Evolutionary conservation across 306 rosid genomes (phyloP).

Genomic region (Heteromeles arbutifolia): DNA sequence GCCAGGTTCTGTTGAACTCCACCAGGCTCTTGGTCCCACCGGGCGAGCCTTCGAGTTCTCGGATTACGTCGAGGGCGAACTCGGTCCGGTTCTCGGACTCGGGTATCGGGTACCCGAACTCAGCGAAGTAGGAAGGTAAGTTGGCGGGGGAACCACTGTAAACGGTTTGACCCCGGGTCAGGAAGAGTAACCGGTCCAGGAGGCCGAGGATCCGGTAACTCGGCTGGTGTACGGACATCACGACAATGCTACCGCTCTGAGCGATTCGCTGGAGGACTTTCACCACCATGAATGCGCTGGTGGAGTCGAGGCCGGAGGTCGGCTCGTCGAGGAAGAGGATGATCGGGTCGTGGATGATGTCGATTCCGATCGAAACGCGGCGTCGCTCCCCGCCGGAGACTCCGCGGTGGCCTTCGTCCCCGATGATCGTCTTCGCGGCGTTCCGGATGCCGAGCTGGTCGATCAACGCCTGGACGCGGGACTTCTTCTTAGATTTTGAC

Average conservation of each 20-base stretch:
- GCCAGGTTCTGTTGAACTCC: slow-evolving; percentile 88
- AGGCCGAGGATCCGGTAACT: slow-evolving; percentile 79
- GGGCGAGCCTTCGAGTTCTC: slow-evolving; percentile 72
- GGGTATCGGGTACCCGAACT: slow-evolving; percentile 84
- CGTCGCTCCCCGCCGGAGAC: slow-evolving; percentile 92
- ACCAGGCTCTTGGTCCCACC: slow-evolving; percentile 73
- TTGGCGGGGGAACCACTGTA: slow-evolving; percentile 71
- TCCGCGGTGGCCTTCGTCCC: slow-evolving; percentile 92
- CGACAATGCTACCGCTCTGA: slow-evolving; percentile 89
- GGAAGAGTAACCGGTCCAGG: slow-evolving; percentile 65
- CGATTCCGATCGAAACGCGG: slow-evolving; percentile 89
- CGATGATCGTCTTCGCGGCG: slow-evolving; percentile 73
- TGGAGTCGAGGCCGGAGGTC: slow-evolving; percentile 89
- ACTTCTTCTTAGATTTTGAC: slow-evolving; percentile 69
- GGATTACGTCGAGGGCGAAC: slow-evolving; percentile 86
- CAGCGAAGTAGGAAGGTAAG: slow-evolving; percentile 53
- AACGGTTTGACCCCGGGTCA: slow-evolving; percentile 81
- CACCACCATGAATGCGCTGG: slow-evolving; percentile 94
- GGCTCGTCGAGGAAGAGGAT: slow-evolving; percentile 88
- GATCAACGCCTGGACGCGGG: slow-evolving; percentile 67
- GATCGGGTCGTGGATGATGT: slow-evolving; percentile 90
- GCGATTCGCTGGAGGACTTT: slow-evolving; percentile 89
- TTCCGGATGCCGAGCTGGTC: slow-evolving; percentile 87
- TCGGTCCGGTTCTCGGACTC: slow-evolving; percentile 84
- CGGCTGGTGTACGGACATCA: slow-evolving; percentile 92